Base-by-base conservation (phyloP, 768 basidiomycete genomes). In the Phaeolepiota aurea region DNA sequence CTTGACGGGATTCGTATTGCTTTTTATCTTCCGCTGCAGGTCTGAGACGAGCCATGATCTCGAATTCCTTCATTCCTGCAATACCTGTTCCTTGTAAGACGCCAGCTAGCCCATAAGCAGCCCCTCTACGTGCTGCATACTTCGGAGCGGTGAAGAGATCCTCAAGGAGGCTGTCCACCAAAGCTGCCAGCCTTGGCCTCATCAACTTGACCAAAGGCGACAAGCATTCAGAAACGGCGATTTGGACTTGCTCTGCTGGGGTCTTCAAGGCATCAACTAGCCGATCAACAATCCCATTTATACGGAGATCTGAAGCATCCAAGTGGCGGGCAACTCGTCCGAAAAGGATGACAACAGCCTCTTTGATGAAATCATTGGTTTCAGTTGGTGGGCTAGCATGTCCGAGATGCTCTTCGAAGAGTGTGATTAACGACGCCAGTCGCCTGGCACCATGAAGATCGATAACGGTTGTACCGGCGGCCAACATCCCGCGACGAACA, bases 71-170 rank as follows among this genome's bases (percentile, higher is more conserved):
- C 65, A 98, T 77, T 0, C 81, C 77, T 0, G 77, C 68, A 20
- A 98, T 76, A 1, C 96, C 96, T 1, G 82, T 74, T n/a, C 96
- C 96, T 52, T 86, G 87, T 55, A 97, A 72, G 32, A 89, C 76
- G 19, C 96, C 96, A 1, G 94, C 91, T 14, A 99, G 64, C 31
- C 94, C 96, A 58, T 97, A 98, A 1, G 94, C 93, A 1, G 94
- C 93, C 21, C 96, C 96, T n/a, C 94, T 77, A n/a, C 96, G 77
- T 38, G 77, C 74, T 7, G 89, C 94, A 54, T 99, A 98, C 57
- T 92, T 97, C 5, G 77, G 67, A 3, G 79, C 81, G 37, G 77
- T 71, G 44, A 87, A 79, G 13, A 97, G 69, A 22, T 90, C 82
- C 9, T 77, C 70, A 49, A 92, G 75, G 2, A 99, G 69, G 41